Evolutionary conservation across 805 yeast genomes (phyloP).

Genomic region (Sugiyamaella valdiviana): DNA sequence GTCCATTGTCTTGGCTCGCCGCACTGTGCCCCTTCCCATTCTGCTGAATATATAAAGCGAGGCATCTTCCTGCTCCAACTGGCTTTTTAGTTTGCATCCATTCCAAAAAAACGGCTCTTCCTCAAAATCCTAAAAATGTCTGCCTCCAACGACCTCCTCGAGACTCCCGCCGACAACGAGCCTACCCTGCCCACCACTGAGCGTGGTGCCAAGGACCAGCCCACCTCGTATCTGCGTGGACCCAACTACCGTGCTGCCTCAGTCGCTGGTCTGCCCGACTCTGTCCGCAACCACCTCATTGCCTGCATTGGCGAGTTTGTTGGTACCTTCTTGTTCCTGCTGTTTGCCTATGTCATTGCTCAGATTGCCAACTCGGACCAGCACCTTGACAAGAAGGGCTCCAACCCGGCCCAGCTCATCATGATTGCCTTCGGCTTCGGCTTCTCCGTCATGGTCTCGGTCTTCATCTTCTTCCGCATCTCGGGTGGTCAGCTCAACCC

Average conservation of each 20-base stretch:
- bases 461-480: conserved; percentile 61
- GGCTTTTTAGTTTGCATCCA: background rate
- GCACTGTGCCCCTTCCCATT: background rate
- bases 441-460: conserved; percentile 71
- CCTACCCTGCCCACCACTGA: conserved; percentile 12
- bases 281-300: conserved; percentile 52
- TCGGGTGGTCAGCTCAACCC: conserved; percentile 92
- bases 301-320: conserved; percentile 76
- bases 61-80: background rate
- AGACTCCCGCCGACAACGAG: conserved; percentile 9
- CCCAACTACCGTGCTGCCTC: background rate
- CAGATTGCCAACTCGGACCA: conserved; percentile 68
- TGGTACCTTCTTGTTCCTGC: conserved; percentile 79
- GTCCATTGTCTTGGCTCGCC: background rate
- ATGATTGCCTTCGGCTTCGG: conserved; percentile 87
- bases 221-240: background rate
- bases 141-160: conserved; percentile 8
- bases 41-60: background rate
- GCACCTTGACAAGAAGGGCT: conserved; percentile 31
- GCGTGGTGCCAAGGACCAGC: conserved; percentile 6
- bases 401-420: conserved; percentile 60
- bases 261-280: conserved; percentile 36
- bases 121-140: background rate
- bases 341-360: conserved; percentile 78
- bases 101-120: background rate